These are phyloP conservation scores for Raphanus raphanistrum DNA, from an alignment of 345 rosid species.

Conservation along the genomic window DNA sequence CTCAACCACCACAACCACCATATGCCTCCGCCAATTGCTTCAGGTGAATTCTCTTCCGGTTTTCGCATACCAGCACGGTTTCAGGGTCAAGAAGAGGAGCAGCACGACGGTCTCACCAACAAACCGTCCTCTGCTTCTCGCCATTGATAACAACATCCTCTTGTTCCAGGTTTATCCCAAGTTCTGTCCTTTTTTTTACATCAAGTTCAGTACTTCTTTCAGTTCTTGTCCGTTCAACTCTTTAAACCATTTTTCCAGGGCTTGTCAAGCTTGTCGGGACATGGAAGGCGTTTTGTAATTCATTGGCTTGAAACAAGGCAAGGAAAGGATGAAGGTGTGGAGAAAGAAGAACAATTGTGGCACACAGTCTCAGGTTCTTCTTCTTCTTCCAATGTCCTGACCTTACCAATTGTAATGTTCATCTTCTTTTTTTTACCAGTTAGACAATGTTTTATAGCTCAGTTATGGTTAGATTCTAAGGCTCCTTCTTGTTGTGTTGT, in stretches of 20 bases:
- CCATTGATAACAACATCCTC: constrained; percentile 55
- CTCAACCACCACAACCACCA: constrained; percentile 33
- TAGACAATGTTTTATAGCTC: constrained; percentile 25
- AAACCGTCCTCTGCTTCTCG: constrained; percentile 87
- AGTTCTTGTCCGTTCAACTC: constrained; percentile 13
- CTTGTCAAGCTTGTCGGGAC: constrained; percentile 25
- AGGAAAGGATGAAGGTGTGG: constrained; percentile 24
- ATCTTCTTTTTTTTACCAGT: constrained; percentile 20
- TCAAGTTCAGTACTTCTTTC: background rate
- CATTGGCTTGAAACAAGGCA: constrained; percentile 48
- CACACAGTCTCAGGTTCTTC: constrained; percentile 29
- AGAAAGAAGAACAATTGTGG: background rate
- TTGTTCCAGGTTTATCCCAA: constrained; percentile 43
- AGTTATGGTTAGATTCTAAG: constrained; percentile 23
- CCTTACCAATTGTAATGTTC: constrained; percentile 31
- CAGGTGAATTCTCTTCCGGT: constrained; percentile 63
- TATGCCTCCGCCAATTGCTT: constrained; percentile 45
- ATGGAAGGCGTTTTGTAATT: constrained; percentile 26
- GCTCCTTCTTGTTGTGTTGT: constrained; percentile 25
- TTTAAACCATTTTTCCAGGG: constrained; percentile 10
- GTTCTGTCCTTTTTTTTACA: background rate
- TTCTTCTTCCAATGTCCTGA: constrained; percentile 17
- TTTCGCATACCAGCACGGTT: constrained; percentile 88
- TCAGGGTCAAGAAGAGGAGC: constrained; percentile 88
- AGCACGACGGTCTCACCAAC: constrained; percentile 65